Evolutionary conservation across 805 yeast species (phyloP).

Genomic region (Metschnikowia arizonensis): DNA sequence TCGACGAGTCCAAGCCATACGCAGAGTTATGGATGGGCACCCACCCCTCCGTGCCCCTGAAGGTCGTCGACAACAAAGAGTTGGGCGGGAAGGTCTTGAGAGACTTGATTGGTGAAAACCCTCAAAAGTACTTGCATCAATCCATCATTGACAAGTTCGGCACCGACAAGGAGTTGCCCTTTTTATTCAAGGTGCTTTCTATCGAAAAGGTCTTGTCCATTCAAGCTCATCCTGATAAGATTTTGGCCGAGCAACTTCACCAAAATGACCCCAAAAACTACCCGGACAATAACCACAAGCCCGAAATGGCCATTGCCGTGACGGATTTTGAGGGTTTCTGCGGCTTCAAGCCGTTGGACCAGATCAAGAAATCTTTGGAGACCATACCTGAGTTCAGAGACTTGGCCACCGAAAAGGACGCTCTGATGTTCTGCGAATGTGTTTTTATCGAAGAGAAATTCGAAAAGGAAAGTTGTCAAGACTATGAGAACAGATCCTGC

Average conservation of each 20-base stretch:
- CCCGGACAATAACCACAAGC: slow-evolving; percentile 98
- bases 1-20: slow-evolving; percentile 78
- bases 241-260: slow-evolving; percentile 71
- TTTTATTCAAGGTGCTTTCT: slow-evolving; percentile 88
- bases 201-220: slow-evolving; percentile 90
- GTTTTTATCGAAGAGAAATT: slow-evolving; percentile 42
- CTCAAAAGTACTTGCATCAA: slow-evolving; percentile 56
- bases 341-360: slow-evolving; percentile 88
- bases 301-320: slow-evolving; percentile 99
- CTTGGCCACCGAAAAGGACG: slow-evolving; percentile 61
- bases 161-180: slow-evolving; percentile 71
- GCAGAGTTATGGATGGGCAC: slow-evolving; percentile 99
- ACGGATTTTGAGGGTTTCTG: slow-evolving; percentile 97
- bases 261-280: slow-evolving; percentile 84
- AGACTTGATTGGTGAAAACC: slow-evolving; percentile 58
- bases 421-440: slow-evolving; percentile 49
- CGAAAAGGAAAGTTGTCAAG: slow-evolving; percentile 48
- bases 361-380: slow-evolving; percentile 64
- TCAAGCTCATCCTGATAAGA: slow-evolving; percentile 97
- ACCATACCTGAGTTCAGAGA: slow-evolving; percentile 72
- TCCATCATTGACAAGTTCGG: slow-evolving; percentile 63
- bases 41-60: slow-evolving; percentile 86
- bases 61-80: slow-evolving; percentile 37
- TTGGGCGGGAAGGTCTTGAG: slow-evolving; percentile 53
- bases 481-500: slow-evolving; percentile 54